phyloP scores from a whole-genome alignment of 2,329 filamentous ascomycete genomes.

The Zelopaecilomyces penicillatus region DNA sequence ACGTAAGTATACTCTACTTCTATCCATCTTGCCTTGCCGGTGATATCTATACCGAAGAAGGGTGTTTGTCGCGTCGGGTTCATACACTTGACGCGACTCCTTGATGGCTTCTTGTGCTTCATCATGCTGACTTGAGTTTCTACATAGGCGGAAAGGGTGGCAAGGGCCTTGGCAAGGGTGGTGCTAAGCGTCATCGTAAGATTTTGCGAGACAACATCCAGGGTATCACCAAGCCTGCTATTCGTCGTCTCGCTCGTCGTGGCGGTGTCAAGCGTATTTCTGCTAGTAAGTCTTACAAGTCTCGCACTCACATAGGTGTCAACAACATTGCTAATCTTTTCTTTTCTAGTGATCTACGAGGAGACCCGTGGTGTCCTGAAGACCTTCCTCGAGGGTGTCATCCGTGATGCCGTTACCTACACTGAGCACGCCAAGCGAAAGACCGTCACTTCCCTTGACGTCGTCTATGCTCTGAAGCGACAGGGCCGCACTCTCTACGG shows the following conservation, averaged over 20 bases:
- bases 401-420: slow-evolving; percentile 70
- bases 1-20: slow-evolving; percentile 47
- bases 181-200: slow-evolving; percentile 98
- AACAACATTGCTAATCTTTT: slow-evolving; percentile 9
- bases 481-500: slow-evolving; percentile 74
- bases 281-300: slow-evolving; percentile 55
- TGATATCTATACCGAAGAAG: background rate
- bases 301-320: background rate
- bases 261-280: slow-evolving; percentile 99
- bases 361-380: slow-evolving; percentile 71
- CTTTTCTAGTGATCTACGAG: slow-evolving; percentile 58
- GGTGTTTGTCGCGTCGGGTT: no score
- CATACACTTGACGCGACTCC: background rate
- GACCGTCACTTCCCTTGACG: slow-evolving; percentile 64
- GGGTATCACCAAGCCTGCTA: slow-evolving; percentile 97
- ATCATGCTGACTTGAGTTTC: slow-evolving; percentile 34
- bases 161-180: slow-evolving; percentile 96
- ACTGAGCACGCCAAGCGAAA: slow-evolving; percentile 76
- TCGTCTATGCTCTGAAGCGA: slow-evolving; percentile 60
- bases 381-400: slow-evolving; percentile 70
- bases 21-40: background rate
- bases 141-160: slow-evolving; percentile 80
- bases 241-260: slow-evolving; percentile 96
- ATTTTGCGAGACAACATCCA: slow-evolving; percentile 99
- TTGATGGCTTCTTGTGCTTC: no score